Conservation (phyloP, 768 basidiomycete genomes). For the Lentinula sp. region DNA sequence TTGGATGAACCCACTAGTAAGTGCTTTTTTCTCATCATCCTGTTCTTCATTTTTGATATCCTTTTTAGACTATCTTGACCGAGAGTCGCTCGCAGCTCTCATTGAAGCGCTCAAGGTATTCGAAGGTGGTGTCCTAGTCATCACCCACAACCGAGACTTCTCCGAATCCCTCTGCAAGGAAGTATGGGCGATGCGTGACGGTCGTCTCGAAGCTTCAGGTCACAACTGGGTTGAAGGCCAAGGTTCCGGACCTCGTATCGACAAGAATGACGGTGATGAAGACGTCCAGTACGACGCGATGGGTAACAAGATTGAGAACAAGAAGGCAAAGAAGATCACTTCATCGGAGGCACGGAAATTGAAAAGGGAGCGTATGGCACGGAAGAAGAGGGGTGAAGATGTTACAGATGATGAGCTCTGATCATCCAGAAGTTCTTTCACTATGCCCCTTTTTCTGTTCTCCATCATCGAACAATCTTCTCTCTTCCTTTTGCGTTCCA, state of each 20-base stretch:
- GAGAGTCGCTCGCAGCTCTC: slow-evolving; percentile 97
- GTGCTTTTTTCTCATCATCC: slow-evolving; percentile 16
- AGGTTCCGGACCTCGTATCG: slow-evolving; percentile 90
- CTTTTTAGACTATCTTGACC: slow-evolving; percentile 88
- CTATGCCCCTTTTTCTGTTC: slow-evolving; percentile 1
- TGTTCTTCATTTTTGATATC: slow-evolving; percentile 8
- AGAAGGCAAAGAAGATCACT: slow-evolving; percentile 84
- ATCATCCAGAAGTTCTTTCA: slow-evolving; percentile 6
- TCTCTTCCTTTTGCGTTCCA: slow-evolving; percentile 1
- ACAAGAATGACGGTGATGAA: slow-evolving; percentile 89
- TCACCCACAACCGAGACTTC: slow-evolving; percentile 98
- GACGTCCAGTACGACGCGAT: slow-evolving; percentile 93
- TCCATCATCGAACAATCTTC: slow-evolving; percentile 1
- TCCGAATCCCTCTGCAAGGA: slow-evolving; percentile 97
- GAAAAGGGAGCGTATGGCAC: slow-evolving; percentile 96
- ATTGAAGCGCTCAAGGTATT: slow-evolving; percentile 97
- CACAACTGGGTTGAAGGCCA: slow-evolving; percentile 99
- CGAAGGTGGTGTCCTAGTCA: slow-evolving; percentile 96
- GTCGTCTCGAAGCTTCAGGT: slow-evolving; percentile 91
- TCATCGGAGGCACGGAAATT: slow-evolving; percentile 80
- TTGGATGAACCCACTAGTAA: slow-evolving; percentile 93
- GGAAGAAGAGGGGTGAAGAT: slow-evolving; percentile 84
- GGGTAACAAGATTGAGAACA: slow-evolving; percentile 91
- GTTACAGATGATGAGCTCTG: slow-evolving; percentile 61
- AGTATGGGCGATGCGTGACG: slow-evolving; percentile 99